These are phyloP conservation scores for Colletotrichum truncatum DNA, from an alignment of 2,329 filamentous ascomycete genomes.

Conservation along the genomic window DNA sequence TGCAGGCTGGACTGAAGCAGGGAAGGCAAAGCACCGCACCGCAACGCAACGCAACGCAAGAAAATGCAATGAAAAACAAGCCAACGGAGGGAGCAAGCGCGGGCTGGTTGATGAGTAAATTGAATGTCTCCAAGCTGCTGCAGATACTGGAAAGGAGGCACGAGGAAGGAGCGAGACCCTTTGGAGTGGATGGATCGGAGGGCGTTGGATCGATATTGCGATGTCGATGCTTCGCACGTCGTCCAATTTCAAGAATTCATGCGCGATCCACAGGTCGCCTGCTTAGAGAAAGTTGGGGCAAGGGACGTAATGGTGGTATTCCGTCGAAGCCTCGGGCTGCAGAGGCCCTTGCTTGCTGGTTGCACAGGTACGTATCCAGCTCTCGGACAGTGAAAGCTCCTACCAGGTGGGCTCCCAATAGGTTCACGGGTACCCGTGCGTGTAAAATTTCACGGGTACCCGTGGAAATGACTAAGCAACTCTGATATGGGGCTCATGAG, in stretches of 20 bases:
- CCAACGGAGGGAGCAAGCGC: constrained; percentile 7
- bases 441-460: no score
- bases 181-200: not conserved
- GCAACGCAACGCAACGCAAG: not conserved
- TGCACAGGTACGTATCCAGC: not conserved
- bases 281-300: constrained; percentile 15
- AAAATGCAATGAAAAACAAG: constrained; percentile 8
- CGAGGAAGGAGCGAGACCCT: not conserved
- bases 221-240: constrained; percentile 15
- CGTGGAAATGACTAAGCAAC: no score
- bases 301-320: constrained; percentile 22
- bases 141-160: not conserved
- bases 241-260: constrained; percentile 35
- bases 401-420: no score
- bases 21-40: not conserved
- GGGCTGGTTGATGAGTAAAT: not conserved
- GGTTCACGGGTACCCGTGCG: no score
- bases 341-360: not conserved
- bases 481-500: no score
- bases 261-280: constrained; percentile 27
- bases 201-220: constrained; percentile 1
- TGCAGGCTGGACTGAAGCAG: not conserved
- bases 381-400: no score
- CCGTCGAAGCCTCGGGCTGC: not conserved
- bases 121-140: not conserved